Evolutionary conservation across 495 filamentous ascomycete genomes (phyloP), one percentile per base, ranked within the genome.

Genomic region (Xylaria castorea): DNA sequence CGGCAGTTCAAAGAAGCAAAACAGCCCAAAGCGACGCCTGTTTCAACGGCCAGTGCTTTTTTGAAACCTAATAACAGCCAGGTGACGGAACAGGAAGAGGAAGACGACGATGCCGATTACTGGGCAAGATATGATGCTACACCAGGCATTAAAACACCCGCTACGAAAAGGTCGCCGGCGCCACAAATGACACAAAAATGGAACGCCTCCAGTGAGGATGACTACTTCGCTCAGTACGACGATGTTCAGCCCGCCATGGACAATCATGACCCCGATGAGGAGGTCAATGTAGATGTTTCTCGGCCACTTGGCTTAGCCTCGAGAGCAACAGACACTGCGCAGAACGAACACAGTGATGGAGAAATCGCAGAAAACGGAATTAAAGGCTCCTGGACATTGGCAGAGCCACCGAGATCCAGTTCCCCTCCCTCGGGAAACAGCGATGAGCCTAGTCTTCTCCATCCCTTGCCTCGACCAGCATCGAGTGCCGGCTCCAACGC

Each of bases 101-200:
- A 87, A 0, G 91, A 93, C 22, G 93, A 93, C n/a, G 93, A 97
- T 71, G 94, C 94, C 73, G 92, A 90, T 75, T 99, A 98, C 81
- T 99, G 96, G 96, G 93, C 91, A 38, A 91, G 91, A 73, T 99
- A 99, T 79, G 96, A 98, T 84, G 89, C 90, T 11, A 96, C 94
- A 14, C 93, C 93, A 1, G 89, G 71, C 27, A 30, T 89, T 9
- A 86, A 89, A 44, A 95, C 94, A 25, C 95, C 95, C 7, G 89
- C 89, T 1, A 80, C 83, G 0, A 91, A 92, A 68, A 83, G 80
- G 42, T 91, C 91, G 14, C 89, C 90, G 1, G 89, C 89, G 1
- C 88, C 90, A 1, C 80, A 57, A 77, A 71, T 6, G 75, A 74
- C 63, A 70, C 74, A 20, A 36, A 77, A 40, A 60, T 72, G 51